Evolutionary conservation across 2,329 filamentous ascomycete species (phyloP), one percentile per base, ranked within the genome.

Genomic region (Epichloe gansuensis): DNA sequence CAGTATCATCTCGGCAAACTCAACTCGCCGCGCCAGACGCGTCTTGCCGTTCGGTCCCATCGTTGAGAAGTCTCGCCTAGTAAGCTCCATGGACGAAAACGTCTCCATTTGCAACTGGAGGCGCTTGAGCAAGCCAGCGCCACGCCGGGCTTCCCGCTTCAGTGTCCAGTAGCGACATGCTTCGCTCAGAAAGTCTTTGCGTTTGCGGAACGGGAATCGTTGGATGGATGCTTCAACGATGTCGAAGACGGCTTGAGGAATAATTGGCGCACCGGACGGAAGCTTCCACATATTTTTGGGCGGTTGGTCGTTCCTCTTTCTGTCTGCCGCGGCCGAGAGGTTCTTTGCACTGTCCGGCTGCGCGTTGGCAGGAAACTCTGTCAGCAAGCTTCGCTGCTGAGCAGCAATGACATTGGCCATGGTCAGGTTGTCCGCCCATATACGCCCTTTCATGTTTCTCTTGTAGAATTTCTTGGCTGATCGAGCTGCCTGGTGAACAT

Each of bases 151-250:
- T 67, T 98, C 93, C 52, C 93, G 82, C 72, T 98, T 98, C 57
- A 98, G 70, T 0, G 93, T 97, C 93, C 93, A 98, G 69, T 97
- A 98, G 60, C 89, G 90, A 71, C 91, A 97, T 2, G 88, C 88
- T 67, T 96, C 91, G 53, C 89, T 85, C 2, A 94, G 84, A 66
- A 89, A 98, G 55, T 96, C 91, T 64, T 94, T 95, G 50, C 90
- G 82, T 65, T 93, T 94, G 34, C 86, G 82, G 54, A 82, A 72
- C 38, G 81, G 81, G 65, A 97, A 97, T 47, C 88, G 83, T 56
- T 85, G 81, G 37, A 98, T 76, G 0, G 91, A 88, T 45, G 81
- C 81, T 60, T 95, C 88, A 23, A 98, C 89, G 31, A 85, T 83
- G 58, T 91, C 86, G 56, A 90, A 90, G 3, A 97, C 86, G 2